Evolutionary conservation across 2,329 filamentous ascomycete genomes (phyloP), one percentile per base, ranked within the genome.

Genomic region (Xylaria sp.): DNA sequence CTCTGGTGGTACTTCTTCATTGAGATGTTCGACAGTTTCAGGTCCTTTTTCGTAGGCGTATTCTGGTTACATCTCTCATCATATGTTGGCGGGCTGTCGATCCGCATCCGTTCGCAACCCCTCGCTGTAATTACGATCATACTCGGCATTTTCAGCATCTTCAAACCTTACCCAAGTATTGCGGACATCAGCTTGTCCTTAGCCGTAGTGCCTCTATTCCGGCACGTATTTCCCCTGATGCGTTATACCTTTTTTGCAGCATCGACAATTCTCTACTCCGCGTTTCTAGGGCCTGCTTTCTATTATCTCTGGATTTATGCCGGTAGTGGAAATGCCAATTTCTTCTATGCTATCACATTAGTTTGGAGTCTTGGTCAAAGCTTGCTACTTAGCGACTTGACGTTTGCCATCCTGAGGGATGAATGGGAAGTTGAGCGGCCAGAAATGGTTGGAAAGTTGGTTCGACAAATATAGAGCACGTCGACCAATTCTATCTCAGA

Each of bases 1-100:
- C 85, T 99, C 1, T 99, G 96, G 96, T 99, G 96, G 96, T 99
- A 99, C 81, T 99, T 99, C 82, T 98, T 99, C 78, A 97, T 97
- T 73, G 95, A 99, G 78, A 99, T 99, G 90, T 99, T 99, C 79
- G 96, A 99, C 81, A 95, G 94, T 0, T 99, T 99, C 86, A 89
- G 96, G 45, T 91, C 92, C 74, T 99, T 99, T 85, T 99, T 98
- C 85, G 87, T 99, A 3, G 96, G 93, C 63, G 94, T 99, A 57
- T 99, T 99, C 83, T 98, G 97, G 94, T 87, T 99, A 68, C 96
- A 99, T 78, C 89, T 98, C 66, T 89, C 92, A 0, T 91, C 92
- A 45, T 99, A 99, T 80, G 93, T 97, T 41, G 92, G 91, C 18
- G 95, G 93, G 0, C 83, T 99, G 48, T 93, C 91, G 13, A 86